Evolutionary conservation across 1,284 basidiomycete genomes (phyloP).

Genomic region (Ceratobasidium sp.): DNA sequence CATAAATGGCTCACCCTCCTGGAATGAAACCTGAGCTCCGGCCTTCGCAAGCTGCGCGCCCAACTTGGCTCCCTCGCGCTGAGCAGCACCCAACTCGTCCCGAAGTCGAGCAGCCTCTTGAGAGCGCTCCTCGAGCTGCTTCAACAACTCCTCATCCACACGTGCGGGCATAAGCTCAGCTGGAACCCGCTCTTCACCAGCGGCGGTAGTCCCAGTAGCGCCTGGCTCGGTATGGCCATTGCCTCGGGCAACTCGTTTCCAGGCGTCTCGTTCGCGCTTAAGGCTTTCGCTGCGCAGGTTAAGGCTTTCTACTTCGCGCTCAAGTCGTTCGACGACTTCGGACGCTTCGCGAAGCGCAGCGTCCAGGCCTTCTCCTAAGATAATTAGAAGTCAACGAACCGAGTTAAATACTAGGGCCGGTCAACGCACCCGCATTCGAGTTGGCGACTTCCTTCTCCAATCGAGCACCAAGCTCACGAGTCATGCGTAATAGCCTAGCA

Average conservation of each 20-base stretch:
- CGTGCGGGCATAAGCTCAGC: slow-evolving; percentile 18
- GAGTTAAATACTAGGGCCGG: slow-evolving; percentile 40
- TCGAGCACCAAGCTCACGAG: slow-evolving; percentile 79
- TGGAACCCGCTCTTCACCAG: slow-evolving; percentile 9
- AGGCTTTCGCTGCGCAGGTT: slow-evolving; percentile 66
- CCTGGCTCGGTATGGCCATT: not conserved
- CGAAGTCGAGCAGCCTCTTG: slow-evolving; percentile 68
- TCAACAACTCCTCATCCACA: slow-evolving; percentile 33
- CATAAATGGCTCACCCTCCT: slow-evolving; percentile 65
- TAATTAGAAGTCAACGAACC: slow-evolving; percentile 41
- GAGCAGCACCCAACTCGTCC: slow-evolving; percentile 72
- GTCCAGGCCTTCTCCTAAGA: slow-evolving; percentile 65
- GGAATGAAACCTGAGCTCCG: slow-evolving; percentile 79
- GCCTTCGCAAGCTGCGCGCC: slow-evolving; percentile 79
- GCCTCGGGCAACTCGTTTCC: slow-evolving; percentile 34
- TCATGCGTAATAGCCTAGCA: slow-evolving; percentile 84
- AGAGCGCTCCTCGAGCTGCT: slow-evolving; percentile 43
- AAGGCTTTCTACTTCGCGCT: slow-evolving; percentile 75
- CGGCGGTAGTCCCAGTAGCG: not conserved
- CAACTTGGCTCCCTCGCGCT: slow-evolving; percentile 73
- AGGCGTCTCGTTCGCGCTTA: slow-evolving; percentile 73
- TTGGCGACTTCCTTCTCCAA: slow-evolving; percentile 73
- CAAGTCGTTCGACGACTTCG: slow-evolving; percentile 82
- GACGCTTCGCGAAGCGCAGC: slow-evolving; percentile 89
- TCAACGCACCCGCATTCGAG: not conserved